A percentile compares a stretch with the other conserved stretches of the same genome.
Conservation (phyloP, 169 alveolate species). For the Perkinsus chesapeaki region DNA sequence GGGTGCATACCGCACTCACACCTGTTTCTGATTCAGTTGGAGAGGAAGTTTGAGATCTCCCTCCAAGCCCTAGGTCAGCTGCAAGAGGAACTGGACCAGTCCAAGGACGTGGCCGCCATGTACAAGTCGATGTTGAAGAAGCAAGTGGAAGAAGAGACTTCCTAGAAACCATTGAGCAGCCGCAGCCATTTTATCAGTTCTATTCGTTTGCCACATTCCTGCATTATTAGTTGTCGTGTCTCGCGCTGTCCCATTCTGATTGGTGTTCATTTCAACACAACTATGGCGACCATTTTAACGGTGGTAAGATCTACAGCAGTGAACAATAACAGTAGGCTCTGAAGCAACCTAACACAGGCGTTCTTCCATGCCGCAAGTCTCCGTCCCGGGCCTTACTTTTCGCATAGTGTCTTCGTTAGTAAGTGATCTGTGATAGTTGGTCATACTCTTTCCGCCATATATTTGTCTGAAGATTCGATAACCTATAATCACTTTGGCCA, state of each 20-base stretch:
- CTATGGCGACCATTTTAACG: background rate
- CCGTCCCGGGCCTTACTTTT: background rate
- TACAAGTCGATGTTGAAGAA: background rate
- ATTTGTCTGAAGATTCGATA: background rate
- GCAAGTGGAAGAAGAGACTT: background rate
- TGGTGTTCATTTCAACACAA: background rate
- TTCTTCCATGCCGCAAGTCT: too few species aligned
- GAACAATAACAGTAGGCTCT: too few species aligned
- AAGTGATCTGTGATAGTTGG: background rate
- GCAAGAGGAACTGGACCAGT: background rate
- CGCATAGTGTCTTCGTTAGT: background rate
- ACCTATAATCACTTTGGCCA: too few species aligned
- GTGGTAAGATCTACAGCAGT: background rate
- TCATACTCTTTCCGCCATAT: background rate
- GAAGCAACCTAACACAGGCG: background rate
- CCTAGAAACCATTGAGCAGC: background rate
- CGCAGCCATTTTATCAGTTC: background rate
- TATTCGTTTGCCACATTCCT: background rate
- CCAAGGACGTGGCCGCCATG: background rate
- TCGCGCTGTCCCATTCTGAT: background rate
- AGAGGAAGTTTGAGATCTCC: background rate
- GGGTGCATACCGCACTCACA: too few species aligned
- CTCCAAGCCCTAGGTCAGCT: background rate
- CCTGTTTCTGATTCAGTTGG: too few species aligned
- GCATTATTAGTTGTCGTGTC: background rate